Evolutionary conservation across 352 stramenopile genomes (phyloP), one percentile per base, ranked within the genome.

Genomic region (Phytophthora vignae): DNA sequence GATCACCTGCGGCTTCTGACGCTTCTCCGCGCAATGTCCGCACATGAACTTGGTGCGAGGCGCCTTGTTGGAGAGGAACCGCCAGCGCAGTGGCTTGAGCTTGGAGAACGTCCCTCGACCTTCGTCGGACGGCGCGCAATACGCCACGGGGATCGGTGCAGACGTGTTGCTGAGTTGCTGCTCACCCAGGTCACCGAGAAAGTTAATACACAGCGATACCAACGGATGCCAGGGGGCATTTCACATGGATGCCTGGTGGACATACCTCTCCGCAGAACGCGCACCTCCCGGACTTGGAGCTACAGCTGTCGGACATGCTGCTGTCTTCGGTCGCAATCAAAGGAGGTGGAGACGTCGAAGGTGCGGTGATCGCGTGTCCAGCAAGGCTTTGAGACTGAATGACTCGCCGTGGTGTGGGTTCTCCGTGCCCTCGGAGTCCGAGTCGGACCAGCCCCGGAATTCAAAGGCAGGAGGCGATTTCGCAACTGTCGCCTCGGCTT

Each of bases 41-140:
- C 73, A 80, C 55, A 80, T 72, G 64, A 56, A 60, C 33, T 74
- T 74, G 3, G 58, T 69, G 27, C 69, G 55, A 54, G 69, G 65
- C 0, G 40, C 31, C 49, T 75, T 71, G 64, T 67, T 71, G 4
- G 64, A 70, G 12, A 75, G 50, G 42, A 80, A 75, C 27, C 64
- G 64, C 73, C 69, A 77, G 29, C 61, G 65, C 64, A 77, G 31
- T 9, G 73, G 73, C 42, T 74, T 80, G n/a, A 74, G 31, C 21
- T 70, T 74, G 2, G 63, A 55, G 46, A 66, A 64, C 4, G 55
- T 60, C 14, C 55, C 64, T 48, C 38, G 42, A 15, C 42, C 55
- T 53, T 65, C 53, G 4, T 62, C 50, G 12, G 54, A 49, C 25
- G 65, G 29, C 1, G 65, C 53, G 19, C 52, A 55, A 48, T 69